These are phyloP conservation scores for Aspergillus neoniger DNA, from an alignment of 2,329 filamentous ascomycete species.

Conservation along the genomic window DNA sequence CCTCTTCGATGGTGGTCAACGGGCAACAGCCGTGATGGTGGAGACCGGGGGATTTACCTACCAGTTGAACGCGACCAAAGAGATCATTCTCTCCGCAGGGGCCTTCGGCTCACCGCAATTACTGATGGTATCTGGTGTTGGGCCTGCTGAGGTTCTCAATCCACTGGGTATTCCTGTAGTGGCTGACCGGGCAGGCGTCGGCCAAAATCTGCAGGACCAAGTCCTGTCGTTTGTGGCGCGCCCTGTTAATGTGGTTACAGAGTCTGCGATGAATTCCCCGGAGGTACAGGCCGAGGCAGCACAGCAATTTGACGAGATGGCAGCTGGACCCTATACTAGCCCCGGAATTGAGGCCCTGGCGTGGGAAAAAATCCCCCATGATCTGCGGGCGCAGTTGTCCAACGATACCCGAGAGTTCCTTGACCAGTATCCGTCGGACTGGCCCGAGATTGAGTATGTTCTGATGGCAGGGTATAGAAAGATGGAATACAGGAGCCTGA, in stretches of 20 bases:
- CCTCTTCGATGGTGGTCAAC: slow-evolving; percentile 6
- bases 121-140: slow-evolving; percentile 53
- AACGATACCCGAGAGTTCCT: not conserved
- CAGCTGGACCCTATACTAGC: not conserved
- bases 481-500: not conserved
- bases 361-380: slow-evolving; percentile 15
- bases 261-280: slow-evolving; percentile 17
- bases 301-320: not conserved
- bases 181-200: slow-evolving; percentile 52
- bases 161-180: slow-evolving; percentile 45
- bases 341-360: slow-evolving; percentile 6
- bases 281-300: slow-evolving; percentile 5
- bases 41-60: not conserved
- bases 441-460: slow-evolving; percentile 15
- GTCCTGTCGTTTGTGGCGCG: slow-evolving; percentile 27
- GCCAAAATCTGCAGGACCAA: slow-evolving; percentile 41
- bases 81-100: slow-evolving; percentile 49
- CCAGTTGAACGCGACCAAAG: slow-evolving; percentile 25
- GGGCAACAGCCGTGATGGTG: slow-evolving; percentile 13
- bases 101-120: slow-evolving; percentile 47
- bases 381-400: not conserved
- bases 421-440: slow-evolving; percentile 5
- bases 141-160: slow-evolving; percentile 39
- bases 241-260: slow-evolving; percentile 27
- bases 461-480: not conserved